phyloP scores from a whole-genome alignment of 805 yeast genomes.

The Metschnikowia baotianmanensis region DNA sequence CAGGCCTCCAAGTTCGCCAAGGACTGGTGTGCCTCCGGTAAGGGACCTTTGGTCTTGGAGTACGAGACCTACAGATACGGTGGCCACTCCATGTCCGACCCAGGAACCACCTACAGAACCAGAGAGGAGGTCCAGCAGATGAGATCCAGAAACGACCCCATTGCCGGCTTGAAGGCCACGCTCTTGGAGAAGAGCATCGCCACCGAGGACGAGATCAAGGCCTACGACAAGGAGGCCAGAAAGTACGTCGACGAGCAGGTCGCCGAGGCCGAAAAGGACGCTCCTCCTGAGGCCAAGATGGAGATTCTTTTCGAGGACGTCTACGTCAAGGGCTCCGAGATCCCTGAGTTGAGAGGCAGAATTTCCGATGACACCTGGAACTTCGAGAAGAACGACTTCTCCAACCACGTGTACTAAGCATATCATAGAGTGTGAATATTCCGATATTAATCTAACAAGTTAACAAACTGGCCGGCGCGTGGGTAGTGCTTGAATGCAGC shows the following conservation, averaged over 20 bases:
- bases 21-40: constrained; percentile 90
- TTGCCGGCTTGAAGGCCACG: constrained; percentile 90
- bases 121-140: constrained; percentile 99
- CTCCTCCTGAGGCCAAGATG: constrained; percentile 95
- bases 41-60: constrained; percentile 95
- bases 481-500: neutral
- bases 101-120: constrained; percentile 99
- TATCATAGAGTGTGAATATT: constrained; percentile 3
- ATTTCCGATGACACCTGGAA: constrained; percentile 94
- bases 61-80: constrained; percentile 99
- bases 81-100: constrained; percentile 99
- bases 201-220: constrained; percentile 90
- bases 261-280: constrained; percentile 87
- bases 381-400: constrained; percentile 51
- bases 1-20: constrained; percentile 96
- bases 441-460: neutral
- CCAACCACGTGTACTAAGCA: constrained; percentile 44
- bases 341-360: constrained; percentile 93
- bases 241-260: constrained; percentile 92
- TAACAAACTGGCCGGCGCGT: no score
- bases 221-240: constrained; percentile 95
- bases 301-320: constrained; percentile 95
- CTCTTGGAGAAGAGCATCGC: constrained; percentile 81
- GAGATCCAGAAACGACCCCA: constrained; percentile 98
- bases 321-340: constrained; percentile 91